phyloP scores from a whole-genome alignment of 2,329 filamentous ascomycete genomes.

The Pseudogymnoascus sp. region DNA sequence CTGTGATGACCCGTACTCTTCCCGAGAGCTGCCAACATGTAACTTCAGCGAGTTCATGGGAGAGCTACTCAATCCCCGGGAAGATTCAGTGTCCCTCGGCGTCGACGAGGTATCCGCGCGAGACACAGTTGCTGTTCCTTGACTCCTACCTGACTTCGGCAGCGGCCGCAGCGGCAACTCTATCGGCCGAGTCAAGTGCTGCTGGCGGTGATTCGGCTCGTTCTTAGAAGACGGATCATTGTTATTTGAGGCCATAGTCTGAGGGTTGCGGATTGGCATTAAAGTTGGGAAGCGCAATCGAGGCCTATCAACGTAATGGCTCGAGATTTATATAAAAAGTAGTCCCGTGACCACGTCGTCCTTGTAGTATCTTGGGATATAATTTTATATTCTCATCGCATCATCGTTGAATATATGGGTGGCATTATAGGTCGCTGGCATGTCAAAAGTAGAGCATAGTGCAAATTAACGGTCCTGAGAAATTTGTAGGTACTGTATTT shows the following conservation, averaged over 20 bases:
- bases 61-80: background rate
- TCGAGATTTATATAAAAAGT: conserved; percentile 34
- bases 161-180: background rate
- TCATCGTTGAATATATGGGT: background rate
- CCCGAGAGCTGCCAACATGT: conserved; percentile 19
- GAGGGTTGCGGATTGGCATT: background rate
- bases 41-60: conserved; percentile 39
- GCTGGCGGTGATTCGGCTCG: background rate
- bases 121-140: background rate
- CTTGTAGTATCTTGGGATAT: background rate
- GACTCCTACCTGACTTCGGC: background rate
- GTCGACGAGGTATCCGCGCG: background rate
- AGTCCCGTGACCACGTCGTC: conserved; percentile 29
- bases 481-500: background rate
- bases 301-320: background rate
- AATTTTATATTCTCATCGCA: background rate
- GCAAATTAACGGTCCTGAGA: background rate
- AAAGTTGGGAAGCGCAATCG: background rate
- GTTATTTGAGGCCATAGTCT: background rate
- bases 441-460: background rate
- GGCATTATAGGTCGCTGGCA: background rate
- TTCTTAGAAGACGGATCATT: background rate
- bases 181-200: background rate
- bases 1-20: conserved; percentile 19
- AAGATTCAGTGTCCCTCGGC: background rate